Evolutionary conservation across 2,329 filamentous ascomycete genomes (phyloP), one percentile per base, ranked within the genome.

Genomic region (Ambrosiella beaveri): DNA sequence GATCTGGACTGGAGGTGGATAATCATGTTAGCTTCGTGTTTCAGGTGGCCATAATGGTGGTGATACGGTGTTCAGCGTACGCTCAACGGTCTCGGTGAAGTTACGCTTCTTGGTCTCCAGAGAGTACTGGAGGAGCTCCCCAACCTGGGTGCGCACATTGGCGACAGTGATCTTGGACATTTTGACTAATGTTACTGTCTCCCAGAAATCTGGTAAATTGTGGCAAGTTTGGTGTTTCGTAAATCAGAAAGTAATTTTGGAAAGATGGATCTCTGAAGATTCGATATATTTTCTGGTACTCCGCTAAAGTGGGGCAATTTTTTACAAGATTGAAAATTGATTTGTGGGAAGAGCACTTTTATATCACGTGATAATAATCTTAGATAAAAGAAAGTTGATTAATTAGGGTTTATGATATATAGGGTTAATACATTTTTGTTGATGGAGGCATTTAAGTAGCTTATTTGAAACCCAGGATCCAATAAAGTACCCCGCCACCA

Each of bases 101-200:
- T 95, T 95, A 69, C 89, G 81, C 86, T 95, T 95, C 86, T 95
- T 95, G 75, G 86, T 88, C 75, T 95, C 70, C 69, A 80, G 80
- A 72, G 86, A 95, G 85, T 97, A 97, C 71, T 95, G 85, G 70
- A 98, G 86, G 70, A 98, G 82, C 74, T 93, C 82, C 74, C 85
- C 78, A 74, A 97, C 88, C 79, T 97, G 91, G 74, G 82, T 79
- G 81, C 90, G 88, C 81, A 95, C 89, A 86, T 89, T 88, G 82
- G 88, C 88, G 78, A 82, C 81, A 82, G 85, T 86, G 77, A 88
- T 88, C 76, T 90, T 90, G 67, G 86, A 89, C 85, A 89, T 88
- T 66, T 74, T 83, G 79, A 41, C 27, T 61, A 27, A 61, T 61
- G 57, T 61, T 50, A 80, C 84, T 85, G 85, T 89, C 86, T 89